Base-by-base conservation (phyloP, 2,329 filamentous ascomycete species). In the Cladophialophora psammophila region DNA sequence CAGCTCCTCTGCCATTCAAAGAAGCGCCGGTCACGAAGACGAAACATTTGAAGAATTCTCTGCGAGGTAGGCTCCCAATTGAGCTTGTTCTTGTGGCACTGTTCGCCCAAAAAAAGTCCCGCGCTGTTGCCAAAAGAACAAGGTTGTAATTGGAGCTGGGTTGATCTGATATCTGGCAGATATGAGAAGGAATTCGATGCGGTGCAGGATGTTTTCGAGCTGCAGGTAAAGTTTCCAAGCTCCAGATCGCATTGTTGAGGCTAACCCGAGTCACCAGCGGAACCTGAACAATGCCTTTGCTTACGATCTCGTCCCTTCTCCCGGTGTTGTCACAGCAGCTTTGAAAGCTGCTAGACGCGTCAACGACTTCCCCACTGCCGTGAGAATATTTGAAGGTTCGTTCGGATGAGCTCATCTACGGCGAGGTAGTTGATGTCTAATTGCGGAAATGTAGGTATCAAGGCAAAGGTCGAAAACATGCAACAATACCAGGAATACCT, bases 201-300 rank as follows among this genome's bases (percentile, higher is more conserved):
- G 78, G 95, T 99, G 74, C 93, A 98, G 84, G 95, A 99, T 85
- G 94, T 98, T 79, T 99, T 99, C 82, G 95, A 99, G 90, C 93
- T 99, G 79, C 94, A 97, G 93, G 94, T 97, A 89, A 79, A 56
- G 36, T 12, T 20, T 20, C 15, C 13, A 32, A 9, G 35, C 20
- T 20, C 1, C 1, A 9, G 18, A 12, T 32, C 18, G 8, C n/a
- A 45, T 40, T 36, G 34, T 18, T 20, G 20, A 18, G 13, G 64
- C 64, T 67, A 52, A 72, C 63, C 50, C 20, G 15, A 55, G n/a
- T 54, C 10, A 15, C 72, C 78, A 93, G 88, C 92, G 93, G 82
- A 97, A 97, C 86, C 87, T 97, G 79, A 99, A 99, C 90, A 99
- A 99, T 86, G 94, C 93, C 80, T 99, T 99, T 84, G 95, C 95